phyloP scores from a whole-genome alignment of 331 rosid species.

The Quercus lobata region DNA sequence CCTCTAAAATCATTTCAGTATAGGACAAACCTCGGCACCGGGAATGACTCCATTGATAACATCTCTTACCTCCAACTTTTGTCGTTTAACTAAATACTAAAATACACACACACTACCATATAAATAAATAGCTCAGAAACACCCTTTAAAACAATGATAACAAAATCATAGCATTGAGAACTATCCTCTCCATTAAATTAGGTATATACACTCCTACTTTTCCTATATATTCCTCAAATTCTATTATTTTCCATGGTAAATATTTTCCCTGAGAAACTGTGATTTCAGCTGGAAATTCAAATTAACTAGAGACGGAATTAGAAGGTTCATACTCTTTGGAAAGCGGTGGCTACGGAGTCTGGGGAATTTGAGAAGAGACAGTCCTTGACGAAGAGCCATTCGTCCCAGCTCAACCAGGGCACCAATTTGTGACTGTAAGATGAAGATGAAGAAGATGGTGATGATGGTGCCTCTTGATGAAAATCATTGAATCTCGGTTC shows the following conservation, averaged over 20 bases:
- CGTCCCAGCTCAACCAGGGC: slow-evolving; percentile 75
- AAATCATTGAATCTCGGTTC: not conserved
- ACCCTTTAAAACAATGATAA: not conserved
- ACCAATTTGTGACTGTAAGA: slow-evolving; percentile 33
- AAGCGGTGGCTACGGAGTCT: slow-evolving; percentile 56
- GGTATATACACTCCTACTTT: not conserved
- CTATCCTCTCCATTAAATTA: not conserved
- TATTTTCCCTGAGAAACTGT: not conserved
- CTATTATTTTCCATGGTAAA: not conserved
- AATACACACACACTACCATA: no score
- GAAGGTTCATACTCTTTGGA: slow-evolving; percentile 47
- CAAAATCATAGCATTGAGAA: not conserved
- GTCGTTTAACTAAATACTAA: no score
- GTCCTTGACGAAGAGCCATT: slow-evolving; percentile 73
- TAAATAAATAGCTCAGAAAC: no score
- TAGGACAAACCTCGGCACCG: no score
- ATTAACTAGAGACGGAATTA: not conserved
- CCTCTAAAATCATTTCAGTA: no score
- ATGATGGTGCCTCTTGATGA: slow-evolving; percentile 5
- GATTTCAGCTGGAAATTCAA: not conserved
- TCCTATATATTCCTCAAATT: not conserved
- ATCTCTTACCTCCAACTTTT: no score
- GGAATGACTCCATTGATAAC: no score
- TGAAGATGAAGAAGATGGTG: not conserved
- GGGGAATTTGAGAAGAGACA: slow-evolving; percentile 65